These are phyloP conservation scores for Sarcomyxa edulis DNA, from an alignment of 768 basidiomycete genomes.

Conservation along the genomic window DNA sequence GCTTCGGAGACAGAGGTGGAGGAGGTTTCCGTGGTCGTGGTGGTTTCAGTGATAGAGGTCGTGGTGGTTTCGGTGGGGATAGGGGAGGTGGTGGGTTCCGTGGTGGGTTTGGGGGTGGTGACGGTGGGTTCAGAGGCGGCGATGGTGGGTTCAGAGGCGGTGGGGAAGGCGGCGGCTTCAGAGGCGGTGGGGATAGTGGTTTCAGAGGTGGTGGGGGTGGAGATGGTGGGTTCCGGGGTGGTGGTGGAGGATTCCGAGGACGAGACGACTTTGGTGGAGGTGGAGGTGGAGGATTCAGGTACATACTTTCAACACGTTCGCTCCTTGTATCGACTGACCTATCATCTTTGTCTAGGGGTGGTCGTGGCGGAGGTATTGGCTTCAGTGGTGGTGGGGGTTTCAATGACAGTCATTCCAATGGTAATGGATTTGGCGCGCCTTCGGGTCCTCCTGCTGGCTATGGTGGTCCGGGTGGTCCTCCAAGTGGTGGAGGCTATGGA, in stretches of 20 bases:
- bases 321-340: conserved; percentile 10
- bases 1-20: conserved; percentile 42
- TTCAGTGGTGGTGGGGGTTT: conserved; percentile 60
- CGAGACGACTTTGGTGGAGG: conserved; percentile 34
- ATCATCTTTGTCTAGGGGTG: conserved; percentile 33
- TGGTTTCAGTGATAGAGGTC: conserved; percentile 26
- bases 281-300: conserved; percentile 47
- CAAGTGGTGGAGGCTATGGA: conserved; percentile 34
- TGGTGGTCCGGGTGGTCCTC: conserved; percentile 5
- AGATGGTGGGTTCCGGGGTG: too few species aligned
- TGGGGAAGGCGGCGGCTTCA: conserved; percentile 38
- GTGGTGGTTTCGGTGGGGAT: conserved; percentile 25
- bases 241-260: conserved; percentile 18
- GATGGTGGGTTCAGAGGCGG: conserved; percentile 23
- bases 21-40: conserved; percentile 35
- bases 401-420: conserved; percentile 46
- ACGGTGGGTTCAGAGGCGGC: conserved; percentile 38
- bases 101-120: conserved; percentile 32
- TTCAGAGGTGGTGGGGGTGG: conserved; percentile 35
- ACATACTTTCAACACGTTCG: conserved; percentile 4
- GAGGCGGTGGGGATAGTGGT: conserved; percentile 35
- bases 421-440: conserved; percentile 33
- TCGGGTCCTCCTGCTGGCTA: conserved; percentile 8
- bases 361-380: conserved; percentile 71
- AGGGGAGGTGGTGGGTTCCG: conserved; percentile 36